These are phyloP conservation scores for Saturnispora silvae DNA, from an alignment of 805 yeast species.

Conservation along the genomic window DNA sequence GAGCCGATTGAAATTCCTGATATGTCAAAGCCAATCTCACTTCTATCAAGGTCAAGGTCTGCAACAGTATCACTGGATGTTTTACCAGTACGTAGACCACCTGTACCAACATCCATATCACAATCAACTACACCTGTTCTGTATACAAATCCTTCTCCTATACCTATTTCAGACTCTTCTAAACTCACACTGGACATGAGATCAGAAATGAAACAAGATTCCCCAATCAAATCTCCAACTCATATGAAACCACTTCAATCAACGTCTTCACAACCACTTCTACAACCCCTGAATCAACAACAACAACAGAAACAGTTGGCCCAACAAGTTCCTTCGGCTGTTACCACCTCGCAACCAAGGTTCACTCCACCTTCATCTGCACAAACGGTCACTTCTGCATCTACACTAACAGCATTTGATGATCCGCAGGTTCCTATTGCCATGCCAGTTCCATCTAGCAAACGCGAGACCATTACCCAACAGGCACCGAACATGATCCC, in stretches of 20 bases:
- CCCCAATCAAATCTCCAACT: slow-evolving; percentile 26
- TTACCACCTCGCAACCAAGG: neutral
- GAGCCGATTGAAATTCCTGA: slow-evolving; percentile 57
- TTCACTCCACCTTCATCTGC: slow-evolving; percentile 14
- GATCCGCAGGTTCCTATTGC: slow-evolving; percentile 38
- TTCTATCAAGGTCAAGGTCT: slow-evolving; percentile 20
- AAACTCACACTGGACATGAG: slow-evolving; percentile 6
- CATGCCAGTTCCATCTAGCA: slow-evolving; percentile 61
- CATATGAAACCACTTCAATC: slow-evolving; percentile 42
- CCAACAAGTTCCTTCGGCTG: neutral
- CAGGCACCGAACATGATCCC: slow-evolving; percentile 13
- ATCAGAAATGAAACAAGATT: slow-evolving; percentile 23
- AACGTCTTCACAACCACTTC: slow-evolving; percentile 30
- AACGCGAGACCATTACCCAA: slow-evolving; percentile 18
- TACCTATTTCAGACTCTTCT: neutral
- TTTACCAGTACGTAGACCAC: slow-evolving; percentile 19
- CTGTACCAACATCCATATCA: slow-evolving; percentile 28
- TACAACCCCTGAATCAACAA: slow-evolving; percentile 45
- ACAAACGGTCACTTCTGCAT: slow-evolving; percentile 14
- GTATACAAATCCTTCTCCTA: slow-evolving; percentile 17
- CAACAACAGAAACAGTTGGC: neutral
- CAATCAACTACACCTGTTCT: slow-evolving; percentile 39
- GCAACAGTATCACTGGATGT: slow-evolving; percentile 18
- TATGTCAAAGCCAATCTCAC: slow-evolving; percentile 30
- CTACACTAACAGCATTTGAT: slow-evolving; percentile 12